Conservation (phyloP, 2,329 filamentous ascomycete genomes). For the Pseudogymnoascus sp. region DNA sequence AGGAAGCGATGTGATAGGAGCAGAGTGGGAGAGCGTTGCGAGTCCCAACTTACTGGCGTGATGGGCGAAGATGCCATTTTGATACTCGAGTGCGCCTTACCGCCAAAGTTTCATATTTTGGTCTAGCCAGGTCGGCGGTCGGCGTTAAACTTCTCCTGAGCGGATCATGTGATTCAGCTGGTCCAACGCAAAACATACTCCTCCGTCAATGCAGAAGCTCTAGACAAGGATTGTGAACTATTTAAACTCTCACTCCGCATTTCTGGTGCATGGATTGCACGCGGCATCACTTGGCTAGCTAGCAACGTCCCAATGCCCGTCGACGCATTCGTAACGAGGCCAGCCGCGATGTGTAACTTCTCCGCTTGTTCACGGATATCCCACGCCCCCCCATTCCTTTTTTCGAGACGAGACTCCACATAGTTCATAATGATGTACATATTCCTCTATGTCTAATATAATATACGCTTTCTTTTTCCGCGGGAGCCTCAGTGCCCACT, state of each 20-base stretch:
- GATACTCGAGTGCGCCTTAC: constrained; percentile 2
- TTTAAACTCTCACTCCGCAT: neutral
- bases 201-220: neutral
- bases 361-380: neutral
- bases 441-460: constrained; percentile 5
- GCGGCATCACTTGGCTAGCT: neutral
- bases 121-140: neutral
- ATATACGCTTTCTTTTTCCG: neutral
- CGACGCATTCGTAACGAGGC: neutral
- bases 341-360: neutral
- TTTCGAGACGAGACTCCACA: neutral
- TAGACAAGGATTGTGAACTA: neutral
- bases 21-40: neutral
- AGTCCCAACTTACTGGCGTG: neutral
- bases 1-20: constrained; percentile 6
- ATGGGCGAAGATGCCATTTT: constrained; percentile 5
- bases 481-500: neutral
- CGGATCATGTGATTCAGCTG: neutral
- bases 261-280: neutral
- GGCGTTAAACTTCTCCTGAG: neutral
- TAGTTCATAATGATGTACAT: neutral
- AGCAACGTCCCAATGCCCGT: neutral
- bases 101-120: neutral
- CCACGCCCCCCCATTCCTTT: neutral
- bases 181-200: neutral